Evolutionary conservation across 164 flowering plant species (phyloP).

Genomic region (Tinospora cordifolia): DNA sequence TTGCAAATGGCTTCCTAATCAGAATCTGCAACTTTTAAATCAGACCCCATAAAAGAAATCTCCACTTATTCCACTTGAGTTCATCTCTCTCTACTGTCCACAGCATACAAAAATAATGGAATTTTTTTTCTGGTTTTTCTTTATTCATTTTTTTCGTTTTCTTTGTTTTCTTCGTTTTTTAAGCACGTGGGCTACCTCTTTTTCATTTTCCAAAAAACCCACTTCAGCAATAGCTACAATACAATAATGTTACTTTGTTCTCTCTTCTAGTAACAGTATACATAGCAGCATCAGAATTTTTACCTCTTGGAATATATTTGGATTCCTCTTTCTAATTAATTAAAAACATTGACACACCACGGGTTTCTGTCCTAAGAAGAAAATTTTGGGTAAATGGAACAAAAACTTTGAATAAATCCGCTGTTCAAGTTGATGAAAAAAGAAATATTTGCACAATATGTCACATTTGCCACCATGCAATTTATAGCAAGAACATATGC

Average conservation of each 20-base stretch:
- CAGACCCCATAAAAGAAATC: constrained; percentile 3
- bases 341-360: not conserved
- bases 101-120: not conserved
- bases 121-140: not conserved
- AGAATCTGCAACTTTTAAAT: constrained; percentile 1
- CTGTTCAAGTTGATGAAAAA: not conserved
- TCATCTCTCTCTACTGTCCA: not conserved
- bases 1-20: constrained; percentile 4
- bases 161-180: too few relatives aligned
- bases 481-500: not conserved
- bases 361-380: not conserved
- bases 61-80: not conserved
- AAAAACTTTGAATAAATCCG: constrained; percentile 1
- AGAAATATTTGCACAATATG: not conserved
- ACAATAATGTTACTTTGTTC: not conserved
- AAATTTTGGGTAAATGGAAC: not conserved
- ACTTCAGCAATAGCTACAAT: not conserved
- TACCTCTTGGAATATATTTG: not conserved
- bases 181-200: not conserved
- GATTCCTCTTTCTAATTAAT: not conserved
- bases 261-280: not conserved
- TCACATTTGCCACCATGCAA: not conserved
- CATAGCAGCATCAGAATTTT: not conserved
- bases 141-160: too few relatives aligned
- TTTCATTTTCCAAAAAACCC: not conserved